These are phyloP conservation scores for Clavispora vitiphila DNA, from an alignment of 805 yeast genomes.

Conservation along the genomic window DNA sequence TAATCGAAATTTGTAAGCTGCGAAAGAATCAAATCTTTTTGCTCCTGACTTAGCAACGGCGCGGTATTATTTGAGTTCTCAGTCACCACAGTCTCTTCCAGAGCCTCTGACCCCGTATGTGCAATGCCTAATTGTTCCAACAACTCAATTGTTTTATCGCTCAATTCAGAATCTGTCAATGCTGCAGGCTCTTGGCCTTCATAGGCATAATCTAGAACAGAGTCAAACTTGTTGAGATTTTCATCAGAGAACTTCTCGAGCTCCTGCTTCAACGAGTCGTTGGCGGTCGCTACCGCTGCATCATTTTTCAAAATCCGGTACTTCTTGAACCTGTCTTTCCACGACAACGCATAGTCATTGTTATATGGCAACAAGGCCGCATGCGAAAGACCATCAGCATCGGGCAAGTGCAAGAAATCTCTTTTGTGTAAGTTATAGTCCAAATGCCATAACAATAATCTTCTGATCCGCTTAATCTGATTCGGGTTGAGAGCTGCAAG, in stretches of 20 bases:
- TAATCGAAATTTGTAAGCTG: conserved; percentile 24
- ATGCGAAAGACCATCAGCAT: conserved; percentile 2
- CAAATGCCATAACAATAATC: conserved; percentile 36
- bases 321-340: conserved; percentile 24
- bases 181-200: not conserved
- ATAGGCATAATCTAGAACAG: not conserved
- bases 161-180: not conserved
- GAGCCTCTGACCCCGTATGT: conserved; percentile 2
- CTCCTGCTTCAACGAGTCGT: conserved; percentile 6
- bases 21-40: conserved; percentile 19
- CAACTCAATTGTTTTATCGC: conserved; percentile 3
- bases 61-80: too few relatives aligned
- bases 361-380: conserved; percentile 20
- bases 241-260: conserved; percentile 7
- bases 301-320: conserved; percentile 13
- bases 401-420: conserved; percentile 16
- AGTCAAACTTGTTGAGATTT: conserved; percentile 1
- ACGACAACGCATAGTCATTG: conserved; percentile 28
- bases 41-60: not conserved
- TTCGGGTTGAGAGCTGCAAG: conserved; percentile 23
- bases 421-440: conserved; percentile 26
- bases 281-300: conserved; percentile 1
- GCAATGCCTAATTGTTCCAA: conserved; percentile 4
- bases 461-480: conserved; percentile 31
- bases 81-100: not conserved